These are phyloP conservation scores for Paramecium tetraurelia DNA, from an alignment of 73 alveolate species.

Conservation along the genomic window DNA sequence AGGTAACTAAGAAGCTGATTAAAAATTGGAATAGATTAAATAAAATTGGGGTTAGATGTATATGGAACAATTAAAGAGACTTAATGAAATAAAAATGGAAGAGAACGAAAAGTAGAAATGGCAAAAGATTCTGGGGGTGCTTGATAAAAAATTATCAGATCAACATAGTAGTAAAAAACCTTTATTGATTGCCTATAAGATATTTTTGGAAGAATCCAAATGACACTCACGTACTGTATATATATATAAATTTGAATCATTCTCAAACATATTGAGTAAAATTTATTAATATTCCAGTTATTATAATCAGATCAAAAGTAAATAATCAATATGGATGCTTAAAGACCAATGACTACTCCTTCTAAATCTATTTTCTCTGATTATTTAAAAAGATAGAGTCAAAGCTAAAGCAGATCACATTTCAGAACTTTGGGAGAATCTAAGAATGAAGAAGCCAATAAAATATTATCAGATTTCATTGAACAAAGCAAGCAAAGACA, in stretches of 20 bases:
- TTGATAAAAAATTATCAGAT: constrained; percentile 9
- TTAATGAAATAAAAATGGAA: background rate
- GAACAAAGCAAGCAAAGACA: background rate
- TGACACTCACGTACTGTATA: background rate
- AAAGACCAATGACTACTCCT: constrained; percentile 12
- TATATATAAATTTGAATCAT: background rate
- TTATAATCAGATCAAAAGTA: background rate
- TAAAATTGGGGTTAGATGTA: constrained; percentile 4
- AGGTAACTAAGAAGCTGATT: background rate
- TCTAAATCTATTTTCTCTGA: constrained; percentile 10
- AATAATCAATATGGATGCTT: background rate
- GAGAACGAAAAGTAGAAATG: constrained; percentile 34
- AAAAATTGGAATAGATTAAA: constrained; percentile 6
- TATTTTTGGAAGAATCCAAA: constrained; percentile 22
- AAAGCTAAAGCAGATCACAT: background rate
- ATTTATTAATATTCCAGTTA: background rate
- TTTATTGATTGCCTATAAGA: constrained; percentile 43
- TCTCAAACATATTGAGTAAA: background rate
- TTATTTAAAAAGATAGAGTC: constrained; percentile 8
- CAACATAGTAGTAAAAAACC: background rate
- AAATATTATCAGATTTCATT: background rate
- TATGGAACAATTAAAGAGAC: background rate
- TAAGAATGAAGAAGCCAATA: background rate
- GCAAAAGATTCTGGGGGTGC: constrained; percentile 17
- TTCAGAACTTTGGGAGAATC: background rate